Conservation (phyloP, 306 rosid genomes). For the Potentilla sterilis region DNA sequence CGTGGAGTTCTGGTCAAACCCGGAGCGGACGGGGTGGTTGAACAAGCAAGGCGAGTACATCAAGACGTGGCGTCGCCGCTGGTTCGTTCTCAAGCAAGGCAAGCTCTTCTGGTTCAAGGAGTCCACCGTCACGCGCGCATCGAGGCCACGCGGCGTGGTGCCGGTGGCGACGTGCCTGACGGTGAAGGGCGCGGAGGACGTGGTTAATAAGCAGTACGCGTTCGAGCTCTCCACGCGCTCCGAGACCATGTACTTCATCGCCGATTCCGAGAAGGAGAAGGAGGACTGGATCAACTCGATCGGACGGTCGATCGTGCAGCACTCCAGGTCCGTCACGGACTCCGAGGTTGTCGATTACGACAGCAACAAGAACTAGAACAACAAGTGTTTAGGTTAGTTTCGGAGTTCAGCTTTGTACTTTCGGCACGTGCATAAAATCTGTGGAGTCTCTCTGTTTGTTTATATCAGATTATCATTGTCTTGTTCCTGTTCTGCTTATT, state of each 20-base stretch:
- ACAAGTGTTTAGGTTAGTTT: slow-evolving; percentile 11
- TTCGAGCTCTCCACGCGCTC: slow-evolving; percentile 51
- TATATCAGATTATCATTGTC: slow-evolving; percentile 12
- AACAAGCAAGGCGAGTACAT: slow-evolving; percentile 41
- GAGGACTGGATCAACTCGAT: slow-evolving; percentile 73
- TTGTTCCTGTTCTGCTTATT: not conserved
- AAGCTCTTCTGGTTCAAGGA: slow-evolving; percentile 41
- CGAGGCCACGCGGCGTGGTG: slow-evolving; percentile 30
- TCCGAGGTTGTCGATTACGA: slow-evolving; percentile 68
- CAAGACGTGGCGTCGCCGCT: slow-evolving; percentile 44
- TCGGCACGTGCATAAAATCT: slow-evolving; percentile 12
- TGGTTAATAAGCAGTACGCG: slow-evolving; percentile 44
- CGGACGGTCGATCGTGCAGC: slow-evolving; percentile 66
- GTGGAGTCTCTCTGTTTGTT: slow-evolving; percentile 14
- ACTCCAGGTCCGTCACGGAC: slow-evolving; percentile 64
- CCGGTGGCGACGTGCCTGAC: slow-evolving; percentile 52
- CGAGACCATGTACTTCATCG: slow-evolving; percentile 61
- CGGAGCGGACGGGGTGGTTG: slow-evolving; percentile 37
- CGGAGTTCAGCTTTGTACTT: not conserved
- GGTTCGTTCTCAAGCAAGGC: slow-evolving; percentile 43
- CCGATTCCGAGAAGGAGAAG: slow-evolving; percentile 59
- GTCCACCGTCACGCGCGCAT: slow-evolving; percentile 21
- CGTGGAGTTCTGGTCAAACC: slow-evolving; percentile 35
- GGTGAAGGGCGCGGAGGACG: slow-evolving; percentile 58
- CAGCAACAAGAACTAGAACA: slow-evolving; percentile 35